Evolutionary conservation across 441 rosid genomes (phyloP), one percentile per base, ranked within the genome.

Genomic region (Metrosideros polymorpha): DNA sequence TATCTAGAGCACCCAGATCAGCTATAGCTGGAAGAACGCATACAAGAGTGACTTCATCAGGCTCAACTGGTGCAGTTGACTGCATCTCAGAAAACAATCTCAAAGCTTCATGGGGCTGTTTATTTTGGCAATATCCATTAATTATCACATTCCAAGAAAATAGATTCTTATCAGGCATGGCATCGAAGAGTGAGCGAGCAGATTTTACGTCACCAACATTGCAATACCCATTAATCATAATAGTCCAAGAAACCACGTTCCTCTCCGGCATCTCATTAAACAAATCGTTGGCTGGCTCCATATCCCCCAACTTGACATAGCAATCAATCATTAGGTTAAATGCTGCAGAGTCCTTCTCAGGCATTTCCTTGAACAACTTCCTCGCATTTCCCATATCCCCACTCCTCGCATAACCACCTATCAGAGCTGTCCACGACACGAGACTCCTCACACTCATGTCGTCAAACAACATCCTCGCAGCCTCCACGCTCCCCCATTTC

Each of bases 341-440:
- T 13, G 89, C 57, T 27, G 92, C 93, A 85, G 87, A 76, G 84
- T 93, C 92, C 84, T 86, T 90, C 82, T 85, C 91, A 42, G 94
- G 90, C 95, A 96, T 92, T 84, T 91, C 89, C 88, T 88, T 86
- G 18, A 93, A 95, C 49, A 94, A 87, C 56, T 87, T 84, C 90
- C 84, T 83, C 2, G 96, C 97, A n/a, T 85, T 86, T 53, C 17
- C 82, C 86, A 93, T 86, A 89, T 93, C 89, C 14, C 93, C 94
- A 45, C 87, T 87, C 91, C 89, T 94, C 59, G 88, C 89, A 63
- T 93, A 94, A 42, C 96, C 98, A 52, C 93, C 89, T 39, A 96
- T 91, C 15, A 95, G 86, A 84, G 94, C 96, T 1, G 97, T 96
- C 99, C 96, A 94, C 3, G 97, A 94, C 56, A 95, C 94, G 84